phyloP scores from a whole-genome alignment of 306 rosid species.

The Vicia faba region DNA sequence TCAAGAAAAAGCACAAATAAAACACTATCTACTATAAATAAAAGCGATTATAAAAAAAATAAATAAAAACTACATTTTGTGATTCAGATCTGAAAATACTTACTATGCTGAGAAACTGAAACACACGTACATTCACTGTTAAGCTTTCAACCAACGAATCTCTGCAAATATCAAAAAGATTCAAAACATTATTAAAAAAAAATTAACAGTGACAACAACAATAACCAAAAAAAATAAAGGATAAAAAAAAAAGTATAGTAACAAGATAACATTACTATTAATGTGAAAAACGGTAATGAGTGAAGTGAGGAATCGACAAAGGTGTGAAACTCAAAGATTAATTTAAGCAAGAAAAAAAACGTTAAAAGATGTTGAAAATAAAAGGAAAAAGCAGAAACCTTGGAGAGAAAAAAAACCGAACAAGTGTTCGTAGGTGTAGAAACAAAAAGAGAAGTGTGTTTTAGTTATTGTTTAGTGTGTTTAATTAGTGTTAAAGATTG shows the following conservation, averaged over 20 bases:
- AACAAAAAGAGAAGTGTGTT: not conserved
- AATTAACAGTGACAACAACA: conserved; percentile 32
- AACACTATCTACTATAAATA: not conserved
- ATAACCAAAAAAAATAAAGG: conserved; percentile 23
- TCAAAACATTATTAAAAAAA: conserved; percentile 28
- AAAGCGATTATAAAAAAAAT: conserved; percentile 3
- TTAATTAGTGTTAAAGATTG: too few species aligned
- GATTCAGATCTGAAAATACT: conserved; percentile 74
- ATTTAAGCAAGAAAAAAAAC: conserved; percentile 27
- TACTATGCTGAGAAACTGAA: conserved; percentile 46
- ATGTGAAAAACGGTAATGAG: conserved; percentile 26
- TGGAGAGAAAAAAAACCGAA: not conserved
- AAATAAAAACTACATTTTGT: conserved; percentile 18
- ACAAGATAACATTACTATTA: conserved; percentile 14
- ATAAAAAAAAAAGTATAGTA: conserved; percentile 20
- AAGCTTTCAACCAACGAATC: conserved; percentile 46
- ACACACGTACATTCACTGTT: conserved; percentile 48
- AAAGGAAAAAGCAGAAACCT: conserved; percentile 47
- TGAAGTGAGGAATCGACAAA: conserved; percentile 17
- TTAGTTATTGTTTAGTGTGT: too few species aligned
- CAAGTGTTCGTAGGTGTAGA: conserved; percentile 3
- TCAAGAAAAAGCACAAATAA: conserved; percentile 33
- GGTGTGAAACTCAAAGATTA: conserved; percentile 27
- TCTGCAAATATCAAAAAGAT: conserved; percentile 36
- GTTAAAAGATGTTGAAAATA: conserved; percentile 30